Evolutionary conservation across 163 green algal species (phyloP).

Genomic region (Picocystis sp.): DNA sequence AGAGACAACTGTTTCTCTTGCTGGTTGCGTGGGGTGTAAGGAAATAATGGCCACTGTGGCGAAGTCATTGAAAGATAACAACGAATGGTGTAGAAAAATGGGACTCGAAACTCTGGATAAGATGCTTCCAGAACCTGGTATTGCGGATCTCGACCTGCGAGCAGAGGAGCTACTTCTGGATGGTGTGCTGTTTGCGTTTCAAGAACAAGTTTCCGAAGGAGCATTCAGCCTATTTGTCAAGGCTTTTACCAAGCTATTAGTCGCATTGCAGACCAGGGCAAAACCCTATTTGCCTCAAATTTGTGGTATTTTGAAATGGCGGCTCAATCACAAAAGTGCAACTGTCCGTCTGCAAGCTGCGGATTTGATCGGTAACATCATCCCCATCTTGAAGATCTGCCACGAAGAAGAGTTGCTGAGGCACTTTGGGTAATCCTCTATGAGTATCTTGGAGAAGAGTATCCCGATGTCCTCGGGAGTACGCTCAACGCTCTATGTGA

Average conservation of each 20-base stretch:
- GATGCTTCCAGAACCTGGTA: constrained; percentile 63
- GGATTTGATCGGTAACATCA: constrained; percentile 85
- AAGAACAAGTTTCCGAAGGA: constrained; percentile 73
- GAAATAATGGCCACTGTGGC: constrained; percentile 86
- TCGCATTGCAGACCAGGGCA: constrained; percentile 71
- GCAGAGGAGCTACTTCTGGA: constrained; percentile 97
- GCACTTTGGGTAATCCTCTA: constrained; percentile 93
- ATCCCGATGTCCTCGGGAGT: constrained; percentile 95
- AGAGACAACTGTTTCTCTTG: constrained; percentile 6
- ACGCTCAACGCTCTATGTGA: constrained; percentile 36
- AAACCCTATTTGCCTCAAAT: constrained; percentile 97
- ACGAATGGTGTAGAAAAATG: constrained; percentile 89
- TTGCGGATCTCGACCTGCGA: constrained; percentile 76
- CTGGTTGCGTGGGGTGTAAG: constrained; percentile 49
- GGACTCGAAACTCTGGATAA: constrained; percentile 42
- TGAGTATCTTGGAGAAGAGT: constrained; percentile 97
- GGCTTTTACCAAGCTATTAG: constrained; percentile 90
- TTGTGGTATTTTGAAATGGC: constrained; percentile 97
- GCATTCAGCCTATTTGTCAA: constrained; percentile 83
- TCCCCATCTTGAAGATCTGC: constrained; percentile 82
- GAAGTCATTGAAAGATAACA: constrained; percentile 97
- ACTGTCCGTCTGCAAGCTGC: constrained; percentile 92
- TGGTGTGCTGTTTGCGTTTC: constrained; percentile 96
- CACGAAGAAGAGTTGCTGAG: constrained; percentile 91
- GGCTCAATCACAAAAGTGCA: constrained; percentile 94